Evolutionary conservation across 192 early-diverging fungal species (phyloP).

Genomic region (Coemansia umbellata): DNA sequence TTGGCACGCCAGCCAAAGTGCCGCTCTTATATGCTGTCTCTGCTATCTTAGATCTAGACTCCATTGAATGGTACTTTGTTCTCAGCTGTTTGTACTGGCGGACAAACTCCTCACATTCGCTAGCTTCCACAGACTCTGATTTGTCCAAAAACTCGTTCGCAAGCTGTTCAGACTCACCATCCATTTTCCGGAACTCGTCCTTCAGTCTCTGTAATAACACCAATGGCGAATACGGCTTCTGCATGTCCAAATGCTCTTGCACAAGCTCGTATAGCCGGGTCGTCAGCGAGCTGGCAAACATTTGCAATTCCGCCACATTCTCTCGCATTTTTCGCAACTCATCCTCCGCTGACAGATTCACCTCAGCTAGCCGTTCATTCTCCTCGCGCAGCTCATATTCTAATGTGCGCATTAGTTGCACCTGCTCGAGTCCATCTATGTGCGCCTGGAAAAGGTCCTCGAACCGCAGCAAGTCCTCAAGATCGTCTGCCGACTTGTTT

Average conservation of each 20-base stretch:
- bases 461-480: slow-evolving; percentile 47
- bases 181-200: slow-evolving; percentile 12
- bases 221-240: slow-evolving; percentile 46
- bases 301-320: slow-evolving; percentile 45
- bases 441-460: slow-evolving; percentile 53
- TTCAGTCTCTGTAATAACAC: slow-evolving; percentile 21
- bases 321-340: slow-evolving; percentile 47
- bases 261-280: slow-evolving; percentile 48
- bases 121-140: slow-evolving; percentile 2
- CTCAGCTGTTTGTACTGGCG: slow-evolving; percentile 33
- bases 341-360: slow-evolving; percentile 39
- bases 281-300: slow-evolving; percentile 49
- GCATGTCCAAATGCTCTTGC: slow-evolving; percentile 44
- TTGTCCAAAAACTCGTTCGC: slow-evolving; percentile 12
- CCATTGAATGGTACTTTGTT: slow-evolving; percentile 22
- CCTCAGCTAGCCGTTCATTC: slow-evolving; percentile 46
- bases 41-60: slow-evolving; percentile 19
- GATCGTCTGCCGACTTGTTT: slow-evolving; percentile 52
- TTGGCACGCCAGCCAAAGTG: slow-evolving; percentile 31
- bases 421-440: slow-evolving; percentile 51
- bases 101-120: slow-evolving; percentile 49
- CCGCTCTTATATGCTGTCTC: slow-evolving; percentile 41
- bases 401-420: slow-evolving; percentile 50
- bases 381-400: slow-evolving; percentile 49
- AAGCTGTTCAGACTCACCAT: slow-evolving; percentile 26